A percentile compares a stretch with the other conserved stretches of the same genome.
These are phyloP conservation scores for Allium fistulosum DNA, from an alignment of 106 monocot genomes.

Conservation along the genomic window DNA sequence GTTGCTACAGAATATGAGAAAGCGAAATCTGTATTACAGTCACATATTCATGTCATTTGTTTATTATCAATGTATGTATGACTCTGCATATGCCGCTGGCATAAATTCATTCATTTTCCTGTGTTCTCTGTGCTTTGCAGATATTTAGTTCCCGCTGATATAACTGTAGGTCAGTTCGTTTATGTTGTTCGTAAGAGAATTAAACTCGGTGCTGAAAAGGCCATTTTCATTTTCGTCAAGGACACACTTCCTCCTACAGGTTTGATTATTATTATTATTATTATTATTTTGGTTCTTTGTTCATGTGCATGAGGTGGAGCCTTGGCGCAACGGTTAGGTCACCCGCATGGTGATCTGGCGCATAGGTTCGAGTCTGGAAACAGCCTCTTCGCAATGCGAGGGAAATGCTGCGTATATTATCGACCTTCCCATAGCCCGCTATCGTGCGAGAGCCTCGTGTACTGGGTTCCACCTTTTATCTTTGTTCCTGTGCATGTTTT, in stretches of 20 bases:
- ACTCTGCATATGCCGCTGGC: no score
- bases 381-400: no score
- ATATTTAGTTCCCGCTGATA: conserved; percentile 87
- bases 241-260: conserved; percentile 84
- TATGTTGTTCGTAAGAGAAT: conserved; percentile 94
- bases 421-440: no score
- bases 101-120: no score
- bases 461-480: no score
- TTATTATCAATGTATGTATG: no score
- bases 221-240: conserved; percentile 92
- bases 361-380: no score
- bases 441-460: no score
- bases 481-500: neutral
- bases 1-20: no score
- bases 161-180: conserved; percentile 86
- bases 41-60: no score
- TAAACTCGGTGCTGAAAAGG: conserved; percentile 90
- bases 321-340: neutral
- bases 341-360: neutral
- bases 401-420: no score
- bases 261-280: neutral
- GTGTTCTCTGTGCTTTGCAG: conserved; percentile 14
- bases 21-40: no score
- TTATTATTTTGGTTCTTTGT: neutral
- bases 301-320: neutral